phyloP scores from a whole-genome alignment of 2,329 filamentous ascomycete genomes.

The Stachybotrys chlorohalonatus region DNA sequence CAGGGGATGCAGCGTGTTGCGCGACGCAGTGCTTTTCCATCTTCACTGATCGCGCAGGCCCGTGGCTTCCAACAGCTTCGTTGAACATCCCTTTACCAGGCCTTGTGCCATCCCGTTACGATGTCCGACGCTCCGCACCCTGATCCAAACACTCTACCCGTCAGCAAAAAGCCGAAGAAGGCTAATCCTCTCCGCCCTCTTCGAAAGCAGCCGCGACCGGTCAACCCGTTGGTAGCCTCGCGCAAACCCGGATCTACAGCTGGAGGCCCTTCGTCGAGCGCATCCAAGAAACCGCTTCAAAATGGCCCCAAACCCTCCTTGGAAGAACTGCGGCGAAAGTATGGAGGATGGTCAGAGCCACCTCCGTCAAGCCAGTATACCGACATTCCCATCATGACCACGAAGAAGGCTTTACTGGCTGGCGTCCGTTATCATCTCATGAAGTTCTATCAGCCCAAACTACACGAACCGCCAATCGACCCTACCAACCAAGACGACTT shows the following conservation, averaged over 20 bases:
- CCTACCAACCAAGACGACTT: constrained; percentile 67
- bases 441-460: constrained; percentile 57
- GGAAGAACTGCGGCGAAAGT: constrained; percentile 33
- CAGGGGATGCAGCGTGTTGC: too few species aligned
- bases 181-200: neutral
- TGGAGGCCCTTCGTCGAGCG: constrained; percentile 8
- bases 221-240: constrained; percentile 44
- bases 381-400: constrained; percentile 65
- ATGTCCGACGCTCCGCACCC: neutral
- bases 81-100: neutral
- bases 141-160: neutral
- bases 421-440: constrained; percentile 82
- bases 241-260: constrained; percentile 25
- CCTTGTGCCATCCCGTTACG: neutral
- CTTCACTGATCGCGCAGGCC: neutral
- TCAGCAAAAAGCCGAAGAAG: neutral
- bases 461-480: constrained; percentile 54
- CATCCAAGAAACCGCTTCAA: constrained; percentile 9
- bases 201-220: constrained; percentile 1
- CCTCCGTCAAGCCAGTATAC: constrained; percentile 38
- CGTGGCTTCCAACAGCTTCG: neutral
- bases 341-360: constrained; percentile 50
- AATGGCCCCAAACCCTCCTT: constrained; percentile 24
- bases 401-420: constrained; percentile 70
- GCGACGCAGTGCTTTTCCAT: neutral